A percentile compares a stretch with the other conserved stretches of the same genome.
phyloP scores from a whole-genome alignment of 257 asterid species.

The Solanum appendiculatum region DNA sequence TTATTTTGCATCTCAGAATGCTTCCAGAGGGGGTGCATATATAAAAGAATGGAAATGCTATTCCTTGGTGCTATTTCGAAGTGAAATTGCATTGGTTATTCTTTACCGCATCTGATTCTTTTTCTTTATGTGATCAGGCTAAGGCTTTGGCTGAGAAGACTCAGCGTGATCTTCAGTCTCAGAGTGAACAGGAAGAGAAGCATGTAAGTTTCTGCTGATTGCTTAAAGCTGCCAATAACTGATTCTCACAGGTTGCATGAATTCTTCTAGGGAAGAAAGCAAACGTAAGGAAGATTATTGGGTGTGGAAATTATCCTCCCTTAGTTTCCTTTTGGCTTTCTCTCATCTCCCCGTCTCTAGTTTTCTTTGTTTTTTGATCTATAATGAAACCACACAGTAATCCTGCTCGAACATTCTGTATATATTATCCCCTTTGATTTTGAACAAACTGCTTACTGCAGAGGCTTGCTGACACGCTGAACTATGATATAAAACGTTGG shows the following conservation, averaged over 20 bases:
- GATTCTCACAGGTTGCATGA: not conserved
- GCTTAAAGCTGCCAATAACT: not conserved
- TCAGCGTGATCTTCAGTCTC: constrained; percentile 75
- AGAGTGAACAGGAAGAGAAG: constrained; percentile 78
- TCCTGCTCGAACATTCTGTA: not conserved
- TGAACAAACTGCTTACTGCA: constrained; percentile 22
- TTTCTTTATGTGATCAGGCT: constrained; percentile 43
- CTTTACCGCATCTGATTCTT: not conserved
- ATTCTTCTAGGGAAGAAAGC: not conserved
- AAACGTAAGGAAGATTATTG: not conserved
- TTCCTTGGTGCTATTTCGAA: not conserved
- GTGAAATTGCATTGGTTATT: not conserved
- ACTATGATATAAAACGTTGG: constrained; percentile 69
- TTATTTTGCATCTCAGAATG: not conserved
- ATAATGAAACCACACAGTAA: not conserved
- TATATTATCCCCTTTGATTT: not conserved
- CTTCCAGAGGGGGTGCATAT: not conserved
- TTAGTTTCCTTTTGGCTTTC: not conserved
- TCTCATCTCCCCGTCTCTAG: not conserved
- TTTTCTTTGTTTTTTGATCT: not conserved
- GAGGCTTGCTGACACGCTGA: constrained; percentile 67
- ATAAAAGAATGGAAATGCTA: not conserved
- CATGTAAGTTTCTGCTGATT: constrained; percentile 41
- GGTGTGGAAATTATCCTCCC: not conserved
- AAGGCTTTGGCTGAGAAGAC: constrained; percentile 83